Evolutionary conservation across 768 basidiomycete species (phyloP).

Genomic region (Amanita muscaria): DNA sequence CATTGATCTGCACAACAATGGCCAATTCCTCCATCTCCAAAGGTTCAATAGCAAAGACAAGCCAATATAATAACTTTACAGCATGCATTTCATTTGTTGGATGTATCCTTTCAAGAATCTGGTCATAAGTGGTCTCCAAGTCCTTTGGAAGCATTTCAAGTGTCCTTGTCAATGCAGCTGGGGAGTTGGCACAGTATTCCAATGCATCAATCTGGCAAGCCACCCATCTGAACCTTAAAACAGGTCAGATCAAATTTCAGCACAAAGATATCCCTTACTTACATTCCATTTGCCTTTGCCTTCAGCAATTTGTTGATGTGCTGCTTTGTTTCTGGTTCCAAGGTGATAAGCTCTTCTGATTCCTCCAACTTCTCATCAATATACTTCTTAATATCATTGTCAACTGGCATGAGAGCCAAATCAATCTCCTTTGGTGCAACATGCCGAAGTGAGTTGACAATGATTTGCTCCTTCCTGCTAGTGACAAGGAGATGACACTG

Average conservation of each 20-base stretch:
- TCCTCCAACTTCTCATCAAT: not conserved
- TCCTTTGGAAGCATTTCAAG: not conserved
- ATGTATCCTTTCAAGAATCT: constrained; percentile 1
- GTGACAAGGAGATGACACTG: not conserved
- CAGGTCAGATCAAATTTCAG: no score
- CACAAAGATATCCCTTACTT: no score
- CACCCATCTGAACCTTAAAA: not conserved
- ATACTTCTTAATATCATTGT: not conserved
- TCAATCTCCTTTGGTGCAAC: not conserved
- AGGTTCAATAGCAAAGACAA: not conserved
- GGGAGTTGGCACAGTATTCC: not conserved
- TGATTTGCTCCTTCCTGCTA: not conserved
- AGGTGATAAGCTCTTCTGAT: not conserved
- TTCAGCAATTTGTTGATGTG: not conserved
- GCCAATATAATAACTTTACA: not conserved
- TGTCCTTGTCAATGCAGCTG: not conserved
- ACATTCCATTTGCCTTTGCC: constrained; percentile 1
- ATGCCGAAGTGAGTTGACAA: not conserved
- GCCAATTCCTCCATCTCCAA: not conserved
- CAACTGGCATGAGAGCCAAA: not conserved
- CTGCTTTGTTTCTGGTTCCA: not conserved
- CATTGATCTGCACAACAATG: not conserved
- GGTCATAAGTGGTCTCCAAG: constrained; percentile 1
- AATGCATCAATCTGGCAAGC: constrained; percentile 1
- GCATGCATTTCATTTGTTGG: not conserved